Percentiles rank a stretch among this genome's conserved stretches.
These are phyloP conservation scores for grape (Vitis vinifera) DNA, from an alignment of 164 flowering plant species.

Conservation along the genomic window ASM3070453v1 NC_081814.1:1979001-1979500, in stretches of 20 bases:
- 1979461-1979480: too few relatives aligned
- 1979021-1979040: slow-evolving; percentile 84
- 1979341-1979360: too few relatives aligned
- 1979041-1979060: slow-evolving; percentile 79
- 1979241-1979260: too few relatives aligned
- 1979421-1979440: too few relatives aligned
- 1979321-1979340: too few relatives aligned
- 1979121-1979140: slow-evolving; percentile 88
- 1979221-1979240: not conserved
- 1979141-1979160: slow-evolving; percentile 93
- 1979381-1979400: too few relatives aligned
- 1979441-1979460: too few relatives aligned
- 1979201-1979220: not conserved
- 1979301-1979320: not conserved
- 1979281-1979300: not conserved
- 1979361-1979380: too few relatives aligned
- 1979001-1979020: slow-evolving; percentile 84
- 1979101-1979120: slow-evolving; percentile 84
- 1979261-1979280: too few relatives aligned
- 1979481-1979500: too few relatives aligned
- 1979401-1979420: too few relatives aligned
- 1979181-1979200: slow-evolving; percentile 2
- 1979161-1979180: slow-evolving; percentile 59
- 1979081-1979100: slow-evolving; percentile 81
- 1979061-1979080: slow-evolving; percentile 85